These are phyloP conservation scores for Claviceps purpurea DNA, from an alignment of 2,329 filamentous ascomycete genomes.

Conservation along the genomic window DNA sequence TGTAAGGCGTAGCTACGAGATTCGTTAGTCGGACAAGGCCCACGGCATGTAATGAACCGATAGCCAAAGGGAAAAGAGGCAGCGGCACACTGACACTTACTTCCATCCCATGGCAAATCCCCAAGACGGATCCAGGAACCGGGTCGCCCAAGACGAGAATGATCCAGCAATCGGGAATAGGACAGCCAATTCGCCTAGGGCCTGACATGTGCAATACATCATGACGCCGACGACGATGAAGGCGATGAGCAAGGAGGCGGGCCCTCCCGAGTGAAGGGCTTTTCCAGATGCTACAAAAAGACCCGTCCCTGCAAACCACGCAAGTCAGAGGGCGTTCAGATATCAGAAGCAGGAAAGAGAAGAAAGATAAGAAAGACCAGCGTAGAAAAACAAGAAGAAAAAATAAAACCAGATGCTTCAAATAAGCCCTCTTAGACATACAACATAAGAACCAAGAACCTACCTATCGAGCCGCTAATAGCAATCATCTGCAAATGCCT, in stretches of 20 bases:
- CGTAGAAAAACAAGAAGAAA: not conserved
- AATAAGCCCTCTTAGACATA: no score
- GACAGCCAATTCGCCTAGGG: slow-evolving; percentile 82
- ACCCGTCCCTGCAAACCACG: slow-evolving; percentile 49
- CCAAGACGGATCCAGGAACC: slow-evolving; percentile 88
- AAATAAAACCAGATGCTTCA: no score
- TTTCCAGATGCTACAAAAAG: slow-evolving; percentile 74
- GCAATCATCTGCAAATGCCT: slow-evolving; percentile 96
- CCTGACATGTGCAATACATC: slow-evolving; percentile 86
- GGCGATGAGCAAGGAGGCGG: slow-evolving; percentile 65
- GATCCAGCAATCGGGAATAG: slow-evolving; percentile 83
- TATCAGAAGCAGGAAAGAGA: no score
- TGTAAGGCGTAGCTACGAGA: slow-evolving; percentile 60
- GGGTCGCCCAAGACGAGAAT: slow-evolving; percentile 82
- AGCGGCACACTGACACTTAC: slow-evolving; percentile 28
- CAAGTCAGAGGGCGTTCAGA: no score
- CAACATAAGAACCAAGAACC: slow-evolving; percentile 2
- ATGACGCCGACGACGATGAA: slow-evolving; percentile 70
- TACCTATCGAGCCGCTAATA: slow-evolving; percentile 81
- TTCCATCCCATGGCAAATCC: slow-evolving; percentile 95
- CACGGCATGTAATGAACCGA: not conserved
- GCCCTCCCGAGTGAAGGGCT: slow-evolving; percentile 59
- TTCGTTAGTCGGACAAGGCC: not conserved
- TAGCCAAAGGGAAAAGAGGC: not conserved
- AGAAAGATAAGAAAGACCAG: no score